Conservation (phyloP, 495 filamentous ascomycete genomes). For the Hypoxylon fuscum region DNA sequence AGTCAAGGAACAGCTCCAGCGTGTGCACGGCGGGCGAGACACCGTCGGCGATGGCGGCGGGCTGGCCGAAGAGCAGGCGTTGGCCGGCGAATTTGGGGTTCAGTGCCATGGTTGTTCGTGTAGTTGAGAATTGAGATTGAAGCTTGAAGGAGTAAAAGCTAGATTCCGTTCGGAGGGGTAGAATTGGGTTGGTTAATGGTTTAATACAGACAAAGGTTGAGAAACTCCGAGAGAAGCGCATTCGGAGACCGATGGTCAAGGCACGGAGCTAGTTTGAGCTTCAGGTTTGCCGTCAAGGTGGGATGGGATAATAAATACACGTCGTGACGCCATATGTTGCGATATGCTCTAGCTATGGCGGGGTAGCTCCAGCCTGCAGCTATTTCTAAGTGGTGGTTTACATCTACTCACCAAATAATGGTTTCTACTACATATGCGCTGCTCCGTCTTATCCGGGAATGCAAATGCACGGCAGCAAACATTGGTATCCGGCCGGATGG, state of each 20-base stretch:
- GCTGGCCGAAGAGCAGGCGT: constrained; percentile 57
- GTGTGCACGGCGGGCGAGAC: constrained; percentile 68
- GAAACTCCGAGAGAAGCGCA: constrained; percentile 35
- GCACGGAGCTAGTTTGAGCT: constrained; percentile 19
- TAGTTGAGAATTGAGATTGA: constrained; percentile 12
- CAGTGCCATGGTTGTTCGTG: constrained; percentile 69
- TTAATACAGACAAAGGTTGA: constrained; percentile 7
- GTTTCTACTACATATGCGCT: no score
- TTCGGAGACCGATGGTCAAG: constrained; percentile 21
- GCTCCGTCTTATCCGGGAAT: not conserved
- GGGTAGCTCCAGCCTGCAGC: constrained; percentile 22
- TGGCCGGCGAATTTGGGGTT: constrained; percentile 81
- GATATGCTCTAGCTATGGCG: constrained; percentile 19
- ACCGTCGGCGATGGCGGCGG: constrained; percentile 45
- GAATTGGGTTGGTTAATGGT: not conserved
- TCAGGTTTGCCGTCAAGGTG: constrained; percentile 2
- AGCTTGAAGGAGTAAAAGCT: not conserved
- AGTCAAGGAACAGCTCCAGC: constrained; percentile 84
- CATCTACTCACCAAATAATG: no score
- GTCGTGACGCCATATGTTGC: constrained; percentile 23
- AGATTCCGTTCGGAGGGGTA: not conserved
- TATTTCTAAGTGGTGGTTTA: no score
- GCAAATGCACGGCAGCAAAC: not conserved
- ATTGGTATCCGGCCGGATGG: not conserved
- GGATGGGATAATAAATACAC: constrained; percentile 10